phyloP scores from a whole-genome alignment of 1,284 basidiomycete species.

The Trametes polyzona region DNA sequence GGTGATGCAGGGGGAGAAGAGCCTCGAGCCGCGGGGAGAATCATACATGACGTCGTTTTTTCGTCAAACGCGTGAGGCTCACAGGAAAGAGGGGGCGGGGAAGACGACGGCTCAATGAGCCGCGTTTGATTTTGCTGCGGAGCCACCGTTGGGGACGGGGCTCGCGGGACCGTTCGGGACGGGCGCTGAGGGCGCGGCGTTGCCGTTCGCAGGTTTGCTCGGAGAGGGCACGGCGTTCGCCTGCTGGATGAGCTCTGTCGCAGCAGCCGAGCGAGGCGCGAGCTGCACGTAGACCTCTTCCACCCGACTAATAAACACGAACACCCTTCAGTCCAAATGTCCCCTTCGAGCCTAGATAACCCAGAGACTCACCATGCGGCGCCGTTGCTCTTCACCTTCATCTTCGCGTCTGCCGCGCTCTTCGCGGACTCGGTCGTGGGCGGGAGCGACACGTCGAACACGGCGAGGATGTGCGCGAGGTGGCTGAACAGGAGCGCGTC shows the following conservation, averaged over 20 bases:
- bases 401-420: constrained; percentile 14
- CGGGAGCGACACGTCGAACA: constrained; percentile 22
- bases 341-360: no score
- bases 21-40: not conserved
- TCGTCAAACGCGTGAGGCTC: not conserved
- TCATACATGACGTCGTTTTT: not conserved
- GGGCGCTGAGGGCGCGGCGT: not conserved
- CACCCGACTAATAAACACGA: constrained; percentile 9
- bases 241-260: constrained; percentile 12
- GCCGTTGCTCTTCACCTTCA: constrained; percentile 24
- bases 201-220: not conserved
- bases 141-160: not conserved
- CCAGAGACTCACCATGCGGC: constrained; percentile 16
- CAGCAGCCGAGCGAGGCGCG: constrained; percentile 9
- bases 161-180: not conserved
- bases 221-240: not conserved
- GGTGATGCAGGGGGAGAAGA: no score
- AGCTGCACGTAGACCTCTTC: constrained; percentile 20
- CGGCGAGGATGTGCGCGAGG: constrained; percentile 19
- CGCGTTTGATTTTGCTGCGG: not conserved
- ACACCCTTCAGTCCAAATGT: constrained; percentile 1
- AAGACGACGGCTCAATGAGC: not conserved
- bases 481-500: constrained; percentile 28
- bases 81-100: not conserved
- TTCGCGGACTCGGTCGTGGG: constrained; percentile 7